Conservation (phyloP, 257 asterid species). For the Gentiana dahurica region DNA sequence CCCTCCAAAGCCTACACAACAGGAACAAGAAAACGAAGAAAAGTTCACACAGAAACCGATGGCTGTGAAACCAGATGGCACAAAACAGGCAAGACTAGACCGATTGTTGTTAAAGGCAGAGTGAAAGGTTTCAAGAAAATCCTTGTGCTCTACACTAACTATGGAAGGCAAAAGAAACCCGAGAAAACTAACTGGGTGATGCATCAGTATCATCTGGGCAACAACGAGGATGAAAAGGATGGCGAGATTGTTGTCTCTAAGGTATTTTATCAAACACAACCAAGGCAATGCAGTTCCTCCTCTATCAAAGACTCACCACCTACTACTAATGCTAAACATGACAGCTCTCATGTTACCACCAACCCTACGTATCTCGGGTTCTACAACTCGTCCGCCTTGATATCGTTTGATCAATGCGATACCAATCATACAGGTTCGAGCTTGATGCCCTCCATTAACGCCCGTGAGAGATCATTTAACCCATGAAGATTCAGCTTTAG, state of each 20-base stretch:
- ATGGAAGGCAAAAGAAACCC: constrained; percentile 36
- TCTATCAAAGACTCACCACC: constrained; percentile 12
- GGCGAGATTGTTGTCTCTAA: constrained; percentile 38
- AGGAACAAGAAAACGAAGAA: constrained; percentile 36
- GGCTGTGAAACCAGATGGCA: constrained; percentile 42
- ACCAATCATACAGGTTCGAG: constrained; percentile 14
- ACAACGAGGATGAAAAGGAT: constrained; percentile 38
- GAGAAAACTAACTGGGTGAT: constrained; percentile 44
- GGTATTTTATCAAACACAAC: constrained; percentile 40
- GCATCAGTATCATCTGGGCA: constrained; percentile 45
- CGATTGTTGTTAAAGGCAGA: constrained; percentile 24
- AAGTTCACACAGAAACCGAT: constrained; percentile 27
- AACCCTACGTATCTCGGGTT: constrained; percentile 12
- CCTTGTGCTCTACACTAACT: constrained; percentile 36
- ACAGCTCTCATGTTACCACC: constrained; percentile 6
- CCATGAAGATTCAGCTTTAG: constrained; percentile 1
- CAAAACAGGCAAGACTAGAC: constrained; percentile 38
- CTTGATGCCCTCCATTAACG: constrained; percentile 10
- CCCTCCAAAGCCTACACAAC: constrained; percentile 44
- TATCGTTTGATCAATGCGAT: constrained; percentile 27
- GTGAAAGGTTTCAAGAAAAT: constrained; percentile 42
- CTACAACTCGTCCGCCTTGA: constrained; percentile 22
- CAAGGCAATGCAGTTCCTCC: constrained; percentile 30
- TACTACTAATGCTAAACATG: constrained; percentile 5
- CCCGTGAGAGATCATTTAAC: constrained; percentile 12